phyloP scores from a whole-genome alignment of 257 asterid species.

The Nicotiana otophora region DNA sequence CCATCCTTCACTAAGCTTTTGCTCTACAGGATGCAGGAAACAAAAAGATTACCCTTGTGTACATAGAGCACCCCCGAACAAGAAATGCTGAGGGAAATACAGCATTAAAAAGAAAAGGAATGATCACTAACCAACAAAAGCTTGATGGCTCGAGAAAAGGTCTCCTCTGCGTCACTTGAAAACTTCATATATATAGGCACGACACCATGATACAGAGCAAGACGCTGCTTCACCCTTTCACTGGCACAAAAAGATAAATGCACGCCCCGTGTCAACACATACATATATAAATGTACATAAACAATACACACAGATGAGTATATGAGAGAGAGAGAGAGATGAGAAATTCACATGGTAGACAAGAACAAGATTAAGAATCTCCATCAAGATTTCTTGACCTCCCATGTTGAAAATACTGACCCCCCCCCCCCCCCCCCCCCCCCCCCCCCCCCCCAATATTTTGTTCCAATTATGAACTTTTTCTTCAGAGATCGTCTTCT shows the following conservation, averaged over 20 bases:
- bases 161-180: slow-evolving; percentile 83
- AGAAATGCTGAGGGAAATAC: neutral
- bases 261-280: neutral
- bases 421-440: neutral
- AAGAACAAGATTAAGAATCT: neutral
- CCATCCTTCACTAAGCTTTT: slow-evolving; percentile 71
- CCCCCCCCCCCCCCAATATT: neutral
- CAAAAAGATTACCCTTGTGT: neutral
- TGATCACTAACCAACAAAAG: slow-evolving; percentile 58
- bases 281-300: neutral
- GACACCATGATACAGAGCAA: slow-evolving; percentile 83
- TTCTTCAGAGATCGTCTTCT: neutral
- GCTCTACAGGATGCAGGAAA: slow-evolving; percentile 27
- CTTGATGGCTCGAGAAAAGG: slow-evolving; percentile 78
- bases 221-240: slow-evolving; percentile 86
- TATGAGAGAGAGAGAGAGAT: neutral
- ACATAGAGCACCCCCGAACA: neutral
- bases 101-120: slow-evolving; percentile 3
- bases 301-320: neutral
- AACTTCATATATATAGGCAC: slow-evolving; percentile 85
- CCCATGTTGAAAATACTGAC: neutral
- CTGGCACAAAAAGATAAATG: slow-evolving; percentile 29
- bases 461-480: neutral
- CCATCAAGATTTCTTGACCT: neutral
- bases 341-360: too few species aligned